phyloP scores from a whole-genome alignment of 805 yeast genomes.

The Saturnispora ahearnii region DNA sequence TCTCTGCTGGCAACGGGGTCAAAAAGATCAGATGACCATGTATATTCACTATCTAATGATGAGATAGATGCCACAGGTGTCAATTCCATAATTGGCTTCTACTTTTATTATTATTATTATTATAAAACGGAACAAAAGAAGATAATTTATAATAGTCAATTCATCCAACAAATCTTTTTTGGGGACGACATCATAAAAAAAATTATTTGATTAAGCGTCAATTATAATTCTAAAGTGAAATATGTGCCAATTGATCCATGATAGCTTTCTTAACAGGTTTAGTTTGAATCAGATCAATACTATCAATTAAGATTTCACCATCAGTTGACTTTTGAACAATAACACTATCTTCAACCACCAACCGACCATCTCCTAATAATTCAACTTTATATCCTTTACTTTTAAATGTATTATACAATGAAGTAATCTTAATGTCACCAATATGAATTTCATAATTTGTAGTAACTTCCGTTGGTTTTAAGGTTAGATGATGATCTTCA shows the following conservation, averaged over 20 bases:
- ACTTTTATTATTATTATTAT: neutral
- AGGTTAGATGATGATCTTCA: neutral
- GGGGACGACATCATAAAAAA: neutral
- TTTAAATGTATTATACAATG: conserved; percentile 55
- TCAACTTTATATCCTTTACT: conserved; percentile 64
- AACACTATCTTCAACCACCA: conserved; percentile 73
- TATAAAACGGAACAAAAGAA: neutral
- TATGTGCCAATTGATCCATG: conserved; percentile 8
- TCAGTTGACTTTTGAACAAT: conserved; percentile 71
- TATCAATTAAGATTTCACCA: conserved; percentile 81
- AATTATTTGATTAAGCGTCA: neutral
- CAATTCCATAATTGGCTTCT: conserved; percentile 37
- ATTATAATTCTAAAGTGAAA: neutral
- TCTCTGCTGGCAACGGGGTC: conserved; percentile 2
- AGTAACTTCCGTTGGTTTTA: neutral
- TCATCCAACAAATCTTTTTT: neutral
- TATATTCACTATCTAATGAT: conserved; percentile 4
- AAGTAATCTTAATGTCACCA: conserved; percentile 83
- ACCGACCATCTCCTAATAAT: conserved; percentile 85
- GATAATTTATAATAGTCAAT: no score
- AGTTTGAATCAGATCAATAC: conserved; percentile 29
- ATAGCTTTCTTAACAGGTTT: conserved; percentile 4
- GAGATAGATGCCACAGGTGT: conserved; percentile 1
- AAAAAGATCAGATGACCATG: conserved; percentile 8
- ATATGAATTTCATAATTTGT: conserved; percentile 37